phyloP scores from a whole-genome alignment of 768 basidiomycete species.

The Paxillus ammoniavirescens region DNA sequence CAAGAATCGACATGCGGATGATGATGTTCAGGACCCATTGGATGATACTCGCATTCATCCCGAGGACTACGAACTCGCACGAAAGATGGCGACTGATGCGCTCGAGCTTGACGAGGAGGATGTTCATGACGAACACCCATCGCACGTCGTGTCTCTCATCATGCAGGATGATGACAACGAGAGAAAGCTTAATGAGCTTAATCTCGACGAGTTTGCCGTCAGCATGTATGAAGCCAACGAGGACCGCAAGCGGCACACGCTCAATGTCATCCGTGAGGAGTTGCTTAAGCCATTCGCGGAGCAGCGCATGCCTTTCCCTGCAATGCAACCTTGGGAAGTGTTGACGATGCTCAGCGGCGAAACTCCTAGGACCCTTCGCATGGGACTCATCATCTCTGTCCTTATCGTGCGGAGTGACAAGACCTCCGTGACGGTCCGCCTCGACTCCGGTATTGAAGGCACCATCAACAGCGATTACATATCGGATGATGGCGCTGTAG shows the following conservation, averaged over 20 bases:
- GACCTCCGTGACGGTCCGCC: constrained; percentile 54
- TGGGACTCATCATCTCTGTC: constrained; percentile 81
- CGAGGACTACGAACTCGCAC: constrained; percentile 95
- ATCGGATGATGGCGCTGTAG: constrained; percentile 42
- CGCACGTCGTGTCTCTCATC: constrained; percentile 81
- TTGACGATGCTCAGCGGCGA: constrained; percentile 96
- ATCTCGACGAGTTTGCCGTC: constrained; percentile 93
- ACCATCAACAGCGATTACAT: constrained; percentile 62
- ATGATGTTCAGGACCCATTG: constrained; percentile 80
- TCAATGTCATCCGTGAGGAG: constrained; percentile 88
- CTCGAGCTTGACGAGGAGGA: constrained; percentile 98
- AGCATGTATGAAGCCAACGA: constrained; percentile 83
- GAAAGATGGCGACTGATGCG: constrained; percentile 98
- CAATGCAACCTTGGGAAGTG: constrained; percentile 74
- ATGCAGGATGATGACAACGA: constrained; percentile 80
- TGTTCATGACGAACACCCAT: constrained; percentile 87
- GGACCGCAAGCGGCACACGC: constrained; percentile 84
- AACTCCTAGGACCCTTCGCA: constrained; percentile 70
- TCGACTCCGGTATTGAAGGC: constrained; percentile 95
- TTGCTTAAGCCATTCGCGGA: constrained; percentile 81
- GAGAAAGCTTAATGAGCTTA: constrained; percentile 84
- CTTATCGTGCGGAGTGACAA: constrained; percentile 54
- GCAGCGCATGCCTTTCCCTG: constrained; percentile 58
- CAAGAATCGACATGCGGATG: constrained; percentile 60
- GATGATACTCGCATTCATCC: constrained; percentile 96